Evolutionary conservation across 306 rosid genomes (phyloP).

Genomic region (Sophora flavescens): DNA sequence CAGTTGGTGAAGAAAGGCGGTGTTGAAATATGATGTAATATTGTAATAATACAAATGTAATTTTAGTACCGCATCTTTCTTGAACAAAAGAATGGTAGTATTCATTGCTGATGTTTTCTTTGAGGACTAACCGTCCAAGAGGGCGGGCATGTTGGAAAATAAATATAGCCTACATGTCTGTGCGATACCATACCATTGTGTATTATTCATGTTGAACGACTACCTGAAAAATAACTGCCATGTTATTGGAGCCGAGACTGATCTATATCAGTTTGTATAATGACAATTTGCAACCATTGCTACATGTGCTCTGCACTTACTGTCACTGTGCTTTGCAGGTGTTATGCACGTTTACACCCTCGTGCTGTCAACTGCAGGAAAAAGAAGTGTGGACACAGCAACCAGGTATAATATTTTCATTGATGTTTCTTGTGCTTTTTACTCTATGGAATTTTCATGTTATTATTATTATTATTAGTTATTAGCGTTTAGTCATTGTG

Average conservation of each 20-base stretch:
- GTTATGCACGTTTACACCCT: slow-evolving; percentile 95
- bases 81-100: neutral
- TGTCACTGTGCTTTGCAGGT: slow-evolving; percentile 56
- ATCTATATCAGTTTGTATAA: no score
- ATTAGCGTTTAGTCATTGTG: neutral
- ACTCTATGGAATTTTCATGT: neutral
- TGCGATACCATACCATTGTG: slow-evolving; percentile 2
- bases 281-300: neutral
- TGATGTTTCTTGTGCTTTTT: neutral
- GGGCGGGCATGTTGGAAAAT: no score
- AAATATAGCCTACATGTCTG: no score
- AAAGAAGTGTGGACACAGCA: slow-evolving; percentile 99
- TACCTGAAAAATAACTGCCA: neutral
- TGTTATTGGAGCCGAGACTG: no score
- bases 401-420: slow-evolving; percentile 64
- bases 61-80: neutral
- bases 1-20: neutral
- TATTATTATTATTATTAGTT: no score
- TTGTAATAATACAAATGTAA: neutral
- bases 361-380: slow-evolving; percentile 99
- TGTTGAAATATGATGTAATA: neutral
- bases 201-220: neutral
- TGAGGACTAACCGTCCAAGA: neutral
- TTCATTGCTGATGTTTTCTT: neutral
- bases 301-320: neutral